Evolutionary conservation across 1,284 basidiomycete species (phyloP).

Genomic region (Cutaneotrichosporon curvatum): DNA sequence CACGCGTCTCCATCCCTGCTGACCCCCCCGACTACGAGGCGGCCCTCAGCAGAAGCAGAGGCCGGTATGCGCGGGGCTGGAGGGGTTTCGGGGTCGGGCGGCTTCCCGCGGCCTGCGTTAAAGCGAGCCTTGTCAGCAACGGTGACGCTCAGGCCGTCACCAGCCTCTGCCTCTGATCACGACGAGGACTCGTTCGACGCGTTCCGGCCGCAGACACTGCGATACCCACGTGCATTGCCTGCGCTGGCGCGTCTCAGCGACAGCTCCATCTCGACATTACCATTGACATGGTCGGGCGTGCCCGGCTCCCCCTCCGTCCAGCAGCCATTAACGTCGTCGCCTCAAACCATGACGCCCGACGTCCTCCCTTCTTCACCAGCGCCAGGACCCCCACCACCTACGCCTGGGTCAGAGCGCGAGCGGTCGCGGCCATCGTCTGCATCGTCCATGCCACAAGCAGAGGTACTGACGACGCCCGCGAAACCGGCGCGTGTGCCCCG

Average conservation of each 20-base stretch:
- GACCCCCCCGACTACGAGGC: background rate
- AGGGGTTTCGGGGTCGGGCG: background rate
- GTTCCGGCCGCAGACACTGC: constrained; percentile 17
- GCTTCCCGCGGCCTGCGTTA: background rate
- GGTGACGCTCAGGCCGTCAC: too few species aligned
- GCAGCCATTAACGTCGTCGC: background rate
- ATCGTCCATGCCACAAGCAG: too few species aligned
- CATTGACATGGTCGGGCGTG: background rate
- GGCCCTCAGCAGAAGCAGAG: constrained; percentile 7
- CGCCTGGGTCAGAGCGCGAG: too few species aligned
- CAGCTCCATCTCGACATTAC: constrained; percentile 1
- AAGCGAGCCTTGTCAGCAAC: constrained; percentile 4
- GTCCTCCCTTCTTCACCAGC: background rate
- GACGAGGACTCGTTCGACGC: constrained; percentile 13
- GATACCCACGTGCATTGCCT: constrained; percentile 21
- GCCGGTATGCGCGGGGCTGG: background rate
- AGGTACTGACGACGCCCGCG: constrained; percentile 1
- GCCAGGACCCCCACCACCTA: background rate
- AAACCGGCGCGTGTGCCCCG: constrained; percentile 11
- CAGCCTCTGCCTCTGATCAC: too few species aligned
- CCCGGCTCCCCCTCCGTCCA: background rate
- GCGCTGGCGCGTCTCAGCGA: constrained; percentile 19
- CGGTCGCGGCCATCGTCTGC: too few species aligned
- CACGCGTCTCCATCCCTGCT: background rate
- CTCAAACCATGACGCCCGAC: background rate